A percentile compares a stretch with the other conserved stretches of the same genome.
Evolutionary conservation across 208 protist genomes (phyloP).

Genomic region (Endotrypanum monterogeii): DNA sequence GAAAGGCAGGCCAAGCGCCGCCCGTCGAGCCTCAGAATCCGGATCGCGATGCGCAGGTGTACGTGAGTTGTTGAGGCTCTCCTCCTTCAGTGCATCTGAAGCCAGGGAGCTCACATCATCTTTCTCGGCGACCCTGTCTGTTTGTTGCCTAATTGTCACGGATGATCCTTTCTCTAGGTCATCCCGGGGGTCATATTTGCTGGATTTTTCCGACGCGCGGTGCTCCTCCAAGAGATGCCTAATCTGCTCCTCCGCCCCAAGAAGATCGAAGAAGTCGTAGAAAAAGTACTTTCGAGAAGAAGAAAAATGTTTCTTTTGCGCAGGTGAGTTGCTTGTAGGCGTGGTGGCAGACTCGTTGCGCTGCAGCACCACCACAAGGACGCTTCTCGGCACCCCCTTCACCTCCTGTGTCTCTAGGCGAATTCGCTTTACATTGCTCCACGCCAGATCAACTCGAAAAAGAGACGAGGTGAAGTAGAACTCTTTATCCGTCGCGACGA

Average conservation of each 20-base stretch:
- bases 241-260: conserved; percentile 55
- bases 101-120: conserved; percentile 21
- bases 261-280: conserved; percentile 80
- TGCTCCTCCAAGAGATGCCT: conserved; percentile 42
- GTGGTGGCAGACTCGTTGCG: conserved; percentile 21
- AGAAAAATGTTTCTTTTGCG: conserved; percentile 19
- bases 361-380: conserved; percentile 62
- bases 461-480: conserved; percentile 63
- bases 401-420: conserved; percentile 72
- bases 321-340: conserved; percentile 15
- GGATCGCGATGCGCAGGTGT: conserved; percentile 5
- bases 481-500: conserved; percentile 46
- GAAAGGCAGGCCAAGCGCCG: conserved; percentile 9
- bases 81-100: conserved; percentile 23
- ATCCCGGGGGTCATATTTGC: conserved; percentile 18
- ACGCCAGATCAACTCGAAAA: conserved; percentile 60
- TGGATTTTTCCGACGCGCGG: conserved; percentile 23
- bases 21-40: conserved; percentile 14
- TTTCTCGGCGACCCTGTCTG: conserved; percentile 23
- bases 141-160: conserved; percentile 7
- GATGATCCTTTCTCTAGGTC: conserved; percentile 27
- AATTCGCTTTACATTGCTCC: conserved; percentile 66
- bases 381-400: conserved; percentile 67
- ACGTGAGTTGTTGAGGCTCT: conserved; percentile 32
- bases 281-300: conserved; percentile 64